Evolutionary conservation across 2,329 filamentous ascomycete genomes (phyloP), one percentile per base, ranked within the genome.

Genomic region (Fusarium cicatricum): DNA sequence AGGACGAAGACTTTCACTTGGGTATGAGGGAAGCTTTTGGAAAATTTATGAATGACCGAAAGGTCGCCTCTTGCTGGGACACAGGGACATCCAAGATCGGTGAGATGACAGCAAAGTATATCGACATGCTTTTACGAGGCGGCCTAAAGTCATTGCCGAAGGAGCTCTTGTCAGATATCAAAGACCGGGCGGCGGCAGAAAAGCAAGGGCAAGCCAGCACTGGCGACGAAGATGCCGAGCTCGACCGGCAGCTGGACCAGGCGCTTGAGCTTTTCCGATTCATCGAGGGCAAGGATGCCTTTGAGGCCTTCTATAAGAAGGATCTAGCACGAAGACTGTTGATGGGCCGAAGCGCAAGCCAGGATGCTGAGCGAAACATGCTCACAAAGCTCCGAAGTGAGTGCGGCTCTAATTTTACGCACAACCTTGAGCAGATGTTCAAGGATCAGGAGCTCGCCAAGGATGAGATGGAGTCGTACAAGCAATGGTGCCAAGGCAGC

Each of bases 291-390:
- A 99, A 99, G 74, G 94, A 96, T 50, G 91, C 97, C 0, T 99
- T 99, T 61, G 95, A 99, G 73, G 94, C 95, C 1, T 99, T 99
- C 72, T 99, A 99, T 83, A 99, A 99, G 80, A 96, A 95, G 70
- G 95, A 98, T 70, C 83, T 99, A 44, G 94, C 96, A 1, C 85
- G 93, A 14, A 85, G 95, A 40, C 78, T 99, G 36, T 82, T 99
- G 50, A 93, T 98, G 91, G 90, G 89, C 33, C 86, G 93, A 61
- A 97, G 92, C 71, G 93, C 94, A 17, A 97, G 92, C 70, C 90
- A 94, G 51, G 95, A 99, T 74, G 94, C 95, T 0, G 96, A 99
- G 77, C 86, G 93, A 60, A 96, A 90, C 75, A 99, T 99, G 95
- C 83, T 99, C 41, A 83, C 90, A 21, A 91, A 96, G 64, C 82